These are phyloP conservation scores for Aotearoamyces nothofagi DNA, from an alignment of 2,329 filamentous ascomycete genomes.

Conservation along the genomic window DNA sequence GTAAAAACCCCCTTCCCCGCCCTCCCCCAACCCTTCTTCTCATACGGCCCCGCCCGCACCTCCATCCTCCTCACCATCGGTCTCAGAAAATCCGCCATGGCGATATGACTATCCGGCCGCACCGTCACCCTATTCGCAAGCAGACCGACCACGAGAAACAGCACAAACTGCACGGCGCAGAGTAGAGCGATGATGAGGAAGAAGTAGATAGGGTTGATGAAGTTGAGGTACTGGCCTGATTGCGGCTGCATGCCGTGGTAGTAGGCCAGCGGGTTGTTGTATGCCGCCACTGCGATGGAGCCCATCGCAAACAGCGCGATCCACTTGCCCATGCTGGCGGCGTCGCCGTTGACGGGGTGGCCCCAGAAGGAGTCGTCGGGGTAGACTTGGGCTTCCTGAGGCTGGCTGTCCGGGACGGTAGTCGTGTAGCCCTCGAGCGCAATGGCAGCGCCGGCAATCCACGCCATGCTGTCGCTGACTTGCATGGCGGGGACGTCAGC, in stretches of 20 bases:
- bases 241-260: constrained; percentile 8
- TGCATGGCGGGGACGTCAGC: constrained; percentile 9
- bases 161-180: constrained; percentile 9
- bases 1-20: background rate
- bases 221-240: constrained; percentile 13
- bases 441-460: constrained; percentile 22
- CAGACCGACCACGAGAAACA: constrained; percentile 12
- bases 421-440: constrained; percentile 26
- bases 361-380: constrained; percentile 26
- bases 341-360: constrained; percentile 16
- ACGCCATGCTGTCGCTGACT: constrained; percentile 20
- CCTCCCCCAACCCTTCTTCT: background rate
- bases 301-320: constrained; percentile 23
- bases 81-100: constrained; percentile 13
- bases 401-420: constrained; percentile 3
- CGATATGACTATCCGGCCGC: constrained; percentile 11
- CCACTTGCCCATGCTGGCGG: constrained; percentile 20
- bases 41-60: background rate
- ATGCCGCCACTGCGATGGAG: constrained; percentile 10
- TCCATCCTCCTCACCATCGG: constrained; percentile 10
- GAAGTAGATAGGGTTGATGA: constrained; percentile 29
- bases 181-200: constrained; percentile 22
- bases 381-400: constrained; percentile 24
- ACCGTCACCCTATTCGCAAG: constrained; percentile 15
- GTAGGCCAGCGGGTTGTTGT: constrained; percentile 7